phyloP scores from a whole-genome alignment of 768 basidiomycete species.

The Sporobolomyces roseus region DNA sequence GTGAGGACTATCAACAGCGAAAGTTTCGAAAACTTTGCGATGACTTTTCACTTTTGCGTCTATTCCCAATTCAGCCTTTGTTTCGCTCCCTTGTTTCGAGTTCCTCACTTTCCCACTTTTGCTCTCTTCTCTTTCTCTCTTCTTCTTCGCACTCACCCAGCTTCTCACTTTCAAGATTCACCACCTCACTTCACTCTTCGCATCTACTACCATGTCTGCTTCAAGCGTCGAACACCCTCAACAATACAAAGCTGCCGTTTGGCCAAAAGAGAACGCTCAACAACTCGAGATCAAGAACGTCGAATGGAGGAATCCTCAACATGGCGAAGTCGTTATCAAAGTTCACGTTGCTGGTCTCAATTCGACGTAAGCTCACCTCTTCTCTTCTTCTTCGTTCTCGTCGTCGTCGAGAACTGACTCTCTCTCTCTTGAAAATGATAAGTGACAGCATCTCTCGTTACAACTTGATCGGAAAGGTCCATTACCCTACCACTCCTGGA shows the following conservation, averaged over 20 bases:
- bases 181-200: background rate
- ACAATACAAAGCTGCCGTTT: constrained; percentile 3
- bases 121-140: background rate
- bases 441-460: constrained; percentile 10
- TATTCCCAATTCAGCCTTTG: no score
- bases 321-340: constrained; percentile 11
- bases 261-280: background rate
- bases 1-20: no score
- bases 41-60: no score
- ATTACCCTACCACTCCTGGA: constrained; percentile 20
- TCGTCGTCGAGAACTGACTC: no score
- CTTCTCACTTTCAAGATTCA: constrained; percentile 3
- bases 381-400: background rate
- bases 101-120: background rate
- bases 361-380: constrained; percentile 12
- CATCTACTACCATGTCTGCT: background rate
- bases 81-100: no score
- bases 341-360: constrained; percentile 8
- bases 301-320: background rate
- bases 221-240: background rate
- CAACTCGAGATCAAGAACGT: background rate
- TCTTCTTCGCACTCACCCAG: background rate
- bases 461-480: constrained; percentile 13
- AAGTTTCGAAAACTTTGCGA: no score
- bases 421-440: no score